Percentiles rank a stretch among this genome's conserved stretches.
These are phyloP conservation scores for Coprinopsis cinerea DNA, from an alignment of 768 basidiomycete genomes.

Conservation along the genomic window DNA sequence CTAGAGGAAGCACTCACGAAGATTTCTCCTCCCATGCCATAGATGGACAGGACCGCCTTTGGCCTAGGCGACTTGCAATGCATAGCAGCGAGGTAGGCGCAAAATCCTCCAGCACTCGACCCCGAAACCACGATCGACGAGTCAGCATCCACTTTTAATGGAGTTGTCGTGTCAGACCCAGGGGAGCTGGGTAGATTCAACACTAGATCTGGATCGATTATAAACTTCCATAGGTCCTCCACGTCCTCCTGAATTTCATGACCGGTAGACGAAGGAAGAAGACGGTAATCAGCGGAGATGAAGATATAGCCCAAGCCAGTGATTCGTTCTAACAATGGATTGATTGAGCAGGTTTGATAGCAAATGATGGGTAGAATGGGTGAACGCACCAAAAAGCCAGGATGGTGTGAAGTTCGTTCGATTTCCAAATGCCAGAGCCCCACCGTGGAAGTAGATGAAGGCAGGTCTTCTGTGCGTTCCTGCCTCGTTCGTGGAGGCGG, in stretches of 20 bases:
- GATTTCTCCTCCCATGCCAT: slow-evolving; percentile 58
- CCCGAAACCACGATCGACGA: slow-evolving; percentile 49
- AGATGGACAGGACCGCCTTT: slow-evolving; percentile 49
- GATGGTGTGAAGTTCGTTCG: slow-evolving; percentile 53
- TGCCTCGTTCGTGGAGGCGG: not conserved
- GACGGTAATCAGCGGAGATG: slow-evolving; percentile 58
- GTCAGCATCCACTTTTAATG: slow-evolving; percentile 37
- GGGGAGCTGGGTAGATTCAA: not conserved
- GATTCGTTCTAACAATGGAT: slow-evolving; percentile 35
- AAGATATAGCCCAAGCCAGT: slow-evolving; percentile 46
- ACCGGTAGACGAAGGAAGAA: slow-evolving; percentile 48
- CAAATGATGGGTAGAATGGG: not conserved
- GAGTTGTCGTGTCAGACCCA: not conserved
- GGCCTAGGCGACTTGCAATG: slow-evolving; percentile 38
- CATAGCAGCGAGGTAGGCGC: slow-evolving; percentile 60
- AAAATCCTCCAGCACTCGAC: slow-evolving; percentile 54
- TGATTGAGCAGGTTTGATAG: not conserved
- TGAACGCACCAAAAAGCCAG: slow-evolving; percentile 52
- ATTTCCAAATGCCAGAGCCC: slow-evolving; percentile 56
- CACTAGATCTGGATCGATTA: slow-evolving; percentile 21
- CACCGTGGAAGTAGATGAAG: slow-evolving; percentile 45
- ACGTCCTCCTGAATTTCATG: slow-evolving; percentile 56
- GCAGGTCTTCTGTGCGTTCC: slow-evolving; percentile 20
- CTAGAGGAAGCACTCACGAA: slow-evolving; percentile 28
- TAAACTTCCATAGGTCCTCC: slow-evolving; percentile 46